Evolutionary conservation across 305 asterid species (phyloP), one percentile per base, ranked within the genome.

Genomic region (Rubia occidens): DNA sequence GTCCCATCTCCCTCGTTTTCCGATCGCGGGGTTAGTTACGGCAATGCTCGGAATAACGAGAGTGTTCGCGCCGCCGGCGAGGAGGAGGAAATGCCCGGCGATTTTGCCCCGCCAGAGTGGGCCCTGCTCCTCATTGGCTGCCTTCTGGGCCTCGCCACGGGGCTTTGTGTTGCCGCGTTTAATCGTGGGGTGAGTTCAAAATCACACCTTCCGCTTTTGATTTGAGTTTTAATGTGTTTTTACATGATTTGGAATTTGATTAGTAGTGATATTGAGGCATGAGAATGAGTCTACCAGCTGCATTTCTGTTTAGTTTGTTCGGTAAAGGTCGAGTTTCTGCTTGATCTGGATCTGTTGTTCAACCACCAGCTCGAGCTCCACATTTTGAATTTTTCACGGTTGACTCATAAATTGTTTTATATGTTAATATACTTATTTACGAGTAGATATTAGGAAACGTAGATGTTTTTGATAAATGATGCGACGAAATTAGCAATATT

Each of bases 101-200:
- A 89, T 69, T 84, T 95, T 60, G 95, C 97, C 29, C 97, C 97
- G 53, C 97, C 97, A 13, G 97, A 94, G 84, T 94, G 99, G 96
- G 99, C 97, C 24, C 79, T 94, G 84, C 83, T 94, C 72, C 93
- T 94, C 53, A 76, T 94, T 37, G 99, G 97, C 8, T 94, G 99
- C 76, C 87, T 91, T 53, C 95, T 91, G 40, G 99, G 99, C 26
- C 87, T 94, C 58, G 97, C 99, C 49, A 83, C 97, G 37, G 97
- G 99, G 20, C 95, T 94, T 51, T 85, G 93, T 45, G 99, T 89
- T 29, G 97, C 97, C 11, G 83, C 84, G 13, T 94, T 94, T 81
- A 94, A 94, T 74, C 96, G 96, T 5, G 96, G 89, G 95, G 97
- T 90, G 74, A 83, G 97, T 87, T 78, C 45, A 9, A 37, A 65